These are phyloP conservation scores for Quercus alba DNA, from an alignment of 306 rosid species.

Conservation along the genomic window DNA sequence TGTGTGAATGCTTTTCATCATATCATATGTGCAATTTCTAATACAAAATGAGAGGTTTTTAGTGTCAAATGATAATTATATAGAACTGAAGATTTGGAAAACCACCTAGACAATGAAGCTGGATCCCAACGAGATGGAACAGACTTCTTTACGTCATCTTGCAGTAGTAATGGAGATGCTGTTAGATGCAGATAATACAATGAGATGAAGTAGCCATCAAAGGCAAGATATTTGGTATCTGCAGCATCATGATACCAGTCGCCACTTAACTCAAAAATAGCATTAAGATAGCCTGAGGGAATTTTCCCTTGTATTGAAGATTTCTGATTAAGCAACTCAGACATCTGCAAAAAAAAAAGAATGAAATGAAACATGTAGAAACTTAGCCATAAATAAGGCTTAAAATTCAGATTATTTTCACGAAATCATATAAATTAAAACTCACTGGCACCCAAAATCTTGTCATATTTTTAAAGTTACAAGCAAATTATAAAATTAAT, in stretches of 20 bases:
- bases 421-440: neutral
- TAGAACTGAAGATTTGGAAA: neutral
- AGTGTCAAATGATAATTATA: neutral
- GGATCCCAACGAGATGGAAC: conserved; percentile 98
- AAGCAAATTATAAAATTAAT: neutral
- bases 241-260: conserved; percentile 88
- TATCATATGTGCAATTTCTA: neutral
- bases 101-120: conserved; percentile 76
- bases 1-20: neutral
- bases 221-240: conserved; percentile 72
- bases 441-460: neutral
- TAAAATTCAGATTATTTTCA: conserved; percentile 13
- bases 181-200: conserved; percentile 76
- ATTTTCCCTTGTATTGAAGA: conserved; percentile 82
- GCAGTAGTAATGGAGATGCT: conserved; percentile 59
- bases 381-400: conserved; percentile 5
- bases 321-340: conserved; percentile 85
- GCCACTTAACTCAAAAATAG: conserved; percentile 77
- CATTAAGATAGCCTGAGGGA: conserved; percentile 89
- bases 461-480: neutral
- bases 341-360: conserved; percentile 69
- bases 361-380: conserved; percentile 2
- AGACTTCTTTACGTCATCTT: conserved; percentile 69
- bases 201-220: conserved; percentile 88
- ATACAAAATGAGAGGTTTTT: neutral